Conservation (phyloP, 306 rosid species). For the Adenanthera pavonina region DNA sequence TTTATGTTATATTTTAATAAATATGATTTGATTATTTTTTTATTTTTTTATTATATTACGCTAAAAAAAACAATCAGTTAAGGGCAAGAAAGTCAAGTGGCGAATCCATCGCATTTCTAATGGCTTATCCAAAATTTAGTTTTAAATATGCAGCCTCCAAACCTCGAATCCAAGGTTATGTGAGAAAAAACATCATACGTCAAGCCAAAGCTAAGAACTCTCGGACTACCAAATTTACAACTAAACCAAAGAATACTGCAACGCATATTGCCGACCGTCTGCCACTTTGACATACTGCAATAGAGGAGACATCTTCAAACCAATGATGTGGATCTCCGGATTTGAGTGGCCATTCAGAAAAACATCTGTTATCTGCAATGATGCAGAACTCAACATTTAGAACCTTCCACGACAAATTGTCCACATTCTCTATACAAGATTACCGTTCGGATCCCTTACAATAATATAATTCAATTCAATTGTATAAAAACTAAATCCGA, state of each 20-base stretch:
- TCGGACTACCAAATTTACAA: neutral
- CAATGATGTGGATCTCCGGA: constrained; percentile 63
- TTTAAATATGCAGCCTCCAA: neutral
- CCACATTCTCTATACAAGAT: neutral
- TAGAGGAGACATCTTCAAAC: constrained; percentile 65
- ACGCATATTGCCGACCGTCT: constrained; percentile 41
- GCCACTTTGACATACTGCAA: constrained; percentile 51
- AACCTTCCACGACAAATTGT: neutral
- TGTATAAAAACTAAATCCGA: no score
- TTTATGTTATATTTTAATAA: no score
- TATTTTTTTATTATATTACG: no score
- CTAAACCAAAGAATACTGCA: constrained; percentile 48
- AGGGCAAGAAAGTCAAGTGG: neutral
- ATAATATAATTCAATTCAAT: neutral
- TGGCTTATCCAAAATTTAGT: neutral
- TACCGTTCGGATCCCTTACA: neutral
- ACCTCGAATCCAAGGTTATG: neutral
- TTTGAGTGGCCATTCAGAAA: constrained; percentile 84
- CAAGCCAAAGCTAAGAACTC: neutral
- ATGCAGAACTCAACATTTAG: neutral
- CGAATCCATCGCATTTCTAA: neutral
- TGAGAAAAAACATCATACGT: neutral
- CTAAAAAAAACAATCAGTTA: neutral
- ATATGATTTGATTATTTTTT: no score
- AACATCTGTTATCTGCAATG: constrained; percentile 66